phyloP scores from a whole-genome alignment of 2,329 filamentous ascomycete species.

The Elsinoe batatas region DNA sequence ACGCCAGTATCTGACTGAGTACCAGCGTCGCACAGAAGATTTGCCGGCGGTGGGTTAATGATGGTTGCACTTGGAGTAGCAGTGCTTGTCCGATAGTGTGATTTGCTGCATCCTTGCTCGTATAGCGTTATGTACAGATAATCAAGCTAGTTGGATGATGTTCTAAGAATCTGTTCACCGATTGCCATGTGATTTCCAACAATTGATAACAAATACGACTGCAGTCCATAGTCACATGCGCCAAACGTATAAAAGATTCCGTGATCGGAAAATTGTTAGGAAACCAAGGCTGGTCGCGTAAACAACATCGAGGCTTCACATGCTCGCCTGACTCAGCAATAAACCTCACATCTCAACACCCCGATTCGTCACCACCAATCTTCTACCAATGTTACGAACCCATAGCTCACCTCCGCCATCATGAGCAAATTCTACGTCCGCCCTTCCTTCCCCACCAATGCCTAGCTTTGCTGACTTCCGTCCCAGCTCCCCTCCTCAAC shows the following conservation, averaged over 20 bases:
- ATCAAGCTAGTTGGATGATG: too few relatives aligned
- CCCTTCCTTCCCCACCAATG: constrained; percentile 16
- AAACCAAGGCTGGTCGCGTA: too few relatives aligned
- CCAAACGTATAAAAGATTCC: too few relatives aligned
- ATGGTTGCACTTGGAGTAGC: not conserved
- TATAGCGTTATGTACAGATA: not conserved
- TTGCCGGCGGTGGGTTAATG: not conserved
- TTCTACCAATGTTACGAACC: not conserved
- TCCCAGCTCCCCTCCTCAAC: constrained; percentile 15
- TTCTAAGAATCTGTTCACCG: too few relatives aligned
- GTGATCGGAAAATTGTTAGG: too few relatives aligned
- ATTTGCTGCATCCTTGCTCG: not conserved
- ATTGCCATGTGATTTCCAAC: too few relatives aligned
- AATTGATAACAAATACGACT: too few relatives aligned
- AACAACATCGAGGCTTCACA: too few relatives aligned
- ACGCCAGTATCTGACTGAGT: not conserved
- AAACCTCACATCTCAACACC: not conserved
- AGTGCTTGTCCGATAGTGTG: not conserved
- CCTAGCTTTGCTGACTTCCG: not conserved
- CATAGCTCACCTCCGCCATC: not conserved
- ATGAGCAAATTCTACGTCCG: constrained; percentile 43
- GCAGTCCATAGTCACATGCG: too few relatives aligned
- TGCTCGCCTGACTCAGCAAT: not conserved
- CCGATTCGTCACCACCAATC: not conserved
- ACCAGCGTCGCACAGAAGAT: not conserved